Evolutionary conservation across 345 rosid species (phyloP), one percentile per base, ranked within the genome.

Genomic region (Populus ilicifolia): DNA sequence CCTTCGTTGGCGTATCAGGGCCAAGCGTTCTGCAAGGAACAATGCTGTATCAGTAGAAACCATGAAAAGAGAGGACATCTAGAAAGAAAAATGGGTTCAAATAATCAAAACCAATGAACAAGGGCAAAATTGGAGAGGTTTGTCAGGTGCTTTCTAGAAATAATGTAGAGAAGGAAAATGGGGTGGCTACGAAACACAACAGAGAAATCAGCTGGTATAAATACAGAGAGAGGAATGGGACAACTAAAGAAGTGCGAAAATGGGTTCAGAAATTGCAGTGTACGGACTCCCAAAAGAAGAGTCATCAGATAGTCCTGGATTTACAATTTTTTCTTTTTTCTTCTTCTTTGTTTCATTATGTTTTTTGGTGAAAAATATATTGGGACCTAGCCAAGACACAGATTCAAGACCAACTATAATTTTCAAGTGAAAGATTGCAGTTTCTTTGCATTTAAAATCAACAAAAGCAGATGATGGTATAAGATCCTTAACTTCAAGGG

Each of bases 1-100:
- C 81, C 98, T 86, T 78, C 90, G 92, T 80, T 91, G 91, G 44
- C 96, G 90, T 73, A 93, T 90, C 54, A 93, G 82, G 80, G 89
- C 88, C 77, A 91, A 80, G 72, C 94, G 94, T 72, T 93, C 96
- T 93, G 86, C 72, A 75, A 27, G 36, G 44, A 39, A 27, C 56
- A 80, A 79, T 27, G 48, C 29, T 13, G n/a, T 44, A 46, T 71
- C n/a, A 29, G 1, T 3, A 44, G 50, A 13, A 44, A 44, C 50
- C 50, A 13, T 13, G 61, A 18, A 41, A 4, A 4, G 12, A 23
- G 21, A 21, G 14, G 46, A 61, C 14, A 27, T 68, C 67, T 25
- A 64, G 36, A 14, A 73, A 29, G 64, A 16, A 10, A 21, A 50
- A 74, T 33, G 16, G 38, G 36, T 10, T 63, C 33, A 33, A 73